Conservation (phyloP, 129 eudicot genomes). For the Heracleum sosnowskyi region DNA sequence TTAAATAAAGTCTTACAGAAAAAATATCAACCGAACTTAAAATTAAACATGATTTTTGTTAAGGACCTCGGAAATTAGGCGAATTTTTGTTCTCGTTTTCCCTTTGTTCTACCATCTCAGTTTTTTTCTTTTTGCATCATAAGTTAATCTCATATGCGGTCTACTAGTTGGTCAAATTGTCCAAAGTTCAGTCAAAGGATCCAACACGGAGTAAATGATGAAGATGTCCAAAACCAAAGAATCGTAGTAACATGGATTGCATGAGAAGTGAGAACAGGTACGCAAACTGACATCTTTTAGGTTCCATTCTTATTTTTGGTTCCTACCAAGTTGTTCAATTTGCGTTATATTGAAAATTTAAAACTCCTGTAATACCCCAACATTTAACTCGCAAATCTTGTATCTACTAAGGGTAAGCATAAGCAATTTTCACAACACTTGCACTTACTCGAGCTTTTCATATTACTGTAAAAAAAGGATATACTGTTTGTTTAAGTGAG, state of each 20-base stretch:
- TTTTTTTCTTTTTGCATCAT: not conserved
- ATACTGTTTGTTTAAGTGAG: not conserved
- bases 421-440: not conserved
- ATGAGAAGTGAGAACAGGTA: not conserved
- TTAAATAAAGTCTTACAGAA: too few species aligned
- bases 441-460: not conserved
- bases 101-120: not conserved
- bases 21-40: not conserved
- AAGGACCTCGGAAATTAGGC: not conserved
- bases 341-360: not conserved
- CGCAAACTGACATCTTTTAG: not conserved
- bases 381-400: not conserved
- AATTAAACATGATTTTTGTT: not conserved
- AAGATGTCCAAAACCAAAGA: not conserved
- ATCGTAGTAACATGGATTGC: not conserved
- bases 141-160: not conserved
- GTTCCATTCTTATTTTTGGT: not conserved
- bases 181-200: not conserved
- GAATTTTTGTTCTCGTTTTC: not conserved
- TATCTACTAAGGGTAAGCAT: not conserved
- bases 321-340: not conserved
- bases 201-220: not conserved
- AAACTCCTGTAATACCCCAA: not conserved
- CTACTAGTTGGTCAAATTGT: not conserved
- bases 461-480: not conserved